Conservation (phyloP, 345 rosid species). For the Erodium maritimum region DNA sequence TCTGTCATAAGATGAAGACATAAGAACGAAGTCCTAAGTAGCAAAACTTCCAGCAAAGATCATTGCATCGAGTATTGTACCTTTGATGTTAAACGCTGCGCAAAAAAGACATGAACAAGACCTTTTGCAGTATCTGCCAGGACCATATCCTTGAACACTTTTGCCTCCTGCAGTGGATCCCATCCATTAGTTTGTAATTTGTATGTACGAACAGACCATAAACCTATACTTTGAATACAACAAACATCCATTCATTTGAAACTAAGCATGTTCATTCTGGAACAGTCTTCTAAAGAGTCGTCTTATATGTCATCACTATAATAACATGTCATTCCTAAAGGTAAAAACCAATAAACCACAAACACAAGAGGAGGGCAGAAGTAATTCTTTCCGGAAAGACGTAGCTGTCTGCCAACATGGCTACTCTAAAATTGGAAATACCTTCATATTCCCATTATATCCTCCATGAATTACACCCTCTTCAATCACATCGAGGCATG, state of each 20-base stretch:
- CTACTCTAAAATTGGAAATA: slow-evolving; percentile 11
- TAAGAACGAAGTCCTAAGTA: too few relatives aligned
- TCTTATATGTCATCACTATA: background rate
- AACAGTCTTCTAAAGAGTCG: background rate
- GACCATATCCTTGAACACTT: slow-evolving; percentile 61
- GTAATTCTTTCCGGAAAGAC: too few relatives aligned
- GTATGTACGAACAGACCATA: slow-evolving; percentile 2
- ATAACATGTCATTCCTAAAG: too few relatives aligned
- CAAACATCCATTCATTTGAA: background rate
- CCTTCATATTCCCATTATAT: slow-evolving; percentile 80
- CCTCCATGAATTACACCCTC: slow-evolving; percentile 91
- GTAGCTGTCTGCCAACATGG: background rate
- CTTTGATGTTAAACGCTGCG: slow-evolving; percentile 81
- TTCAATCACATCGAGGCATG: slow-evolving; percentile 81
- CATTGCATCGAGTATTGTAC: slow-evolving; percentile 19
- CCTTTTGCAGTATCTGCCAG: slow-evolving; percentile 64
- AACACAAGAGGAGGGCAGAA: background rate
- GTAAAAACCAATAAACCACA: too few relatives aligned
- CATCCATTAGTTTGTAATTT: slow-evolving; percentile 6
- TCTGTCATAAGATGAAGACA: too few relatives aligned
- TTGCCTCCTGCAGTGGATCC: slow-evolving; percentile 56
- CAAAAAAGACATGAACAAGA: slow-evolving; percentile 82
- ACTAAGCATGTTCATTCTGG: background rate
- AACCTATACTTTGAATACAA: background rate
- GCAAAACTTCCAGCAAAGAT: too few relatives aligned